Evolutionary conservation across 2,329 filamentous ascomycete genomes (phyloP).

Genomic region (Neodidymelliopsis sp.): DNA sequence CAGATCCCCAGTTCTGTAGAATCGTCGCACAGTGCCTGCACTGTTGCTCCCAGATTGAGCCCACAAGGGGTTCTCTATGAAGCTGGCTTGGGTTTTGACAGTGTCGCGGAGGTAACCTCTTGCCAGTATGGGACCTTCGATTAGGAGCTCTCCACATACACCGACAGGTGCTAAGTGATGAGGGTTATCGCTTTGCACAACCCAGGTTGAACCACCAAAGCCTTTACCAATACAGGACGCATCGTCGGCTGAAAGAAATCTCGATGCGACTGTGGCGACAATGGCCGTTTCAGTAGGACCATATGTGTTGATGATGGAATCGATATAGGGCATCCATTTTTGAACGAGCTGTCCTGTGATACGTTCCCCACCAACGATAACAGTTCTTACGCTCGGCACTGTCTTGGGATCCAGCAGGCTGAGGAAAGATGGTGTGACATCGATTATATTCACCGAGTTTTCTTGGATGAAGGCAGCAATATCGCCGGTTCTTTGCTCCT

Average conservation of each 20-base stretch:
- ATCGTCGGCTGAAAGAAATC: conserved; percentile 49
- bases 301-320: conserved; percentile 26
- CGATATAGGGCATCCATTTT: conserved; percentile 18
- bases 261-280: conserved; percentile 26
- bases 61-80: conserved; percentile 15
- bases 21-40: neutral
- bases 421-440: conserved; percentile 35
- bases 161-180: conserved; percentile 17
- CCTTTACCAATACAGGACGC: conserved; percentile 58
- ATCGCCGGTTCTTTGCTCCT: conserved; percentile 52
- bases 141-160: conserved; percentile 57
- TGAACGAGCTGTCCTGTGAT: conserved; percentile 24
- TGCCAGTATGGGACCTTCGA: conserved; percentile 59
- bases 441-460: conserved; percentile 31
- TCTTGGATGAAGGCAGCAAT: conserved; percentile 44
- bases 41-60: neutral
- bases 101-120: neutral
- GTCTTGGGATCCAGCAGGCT: neutral
- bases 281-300: conserved; percentile 46
- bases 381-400: conserved; percentile 42
- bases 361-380: conserved; percentile 52
- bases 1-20: conserved; percentile 36
- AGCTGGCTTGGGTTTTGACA: conserved; percentile 26
- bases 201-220: conserved; percentile 47
- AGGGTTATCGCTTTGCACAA: conserved; percentile 22